phyloP scores from a whole-genome alignment of 2,329 filamentous ascomycete genomes.

The Botrytis galanthina region DNA sequence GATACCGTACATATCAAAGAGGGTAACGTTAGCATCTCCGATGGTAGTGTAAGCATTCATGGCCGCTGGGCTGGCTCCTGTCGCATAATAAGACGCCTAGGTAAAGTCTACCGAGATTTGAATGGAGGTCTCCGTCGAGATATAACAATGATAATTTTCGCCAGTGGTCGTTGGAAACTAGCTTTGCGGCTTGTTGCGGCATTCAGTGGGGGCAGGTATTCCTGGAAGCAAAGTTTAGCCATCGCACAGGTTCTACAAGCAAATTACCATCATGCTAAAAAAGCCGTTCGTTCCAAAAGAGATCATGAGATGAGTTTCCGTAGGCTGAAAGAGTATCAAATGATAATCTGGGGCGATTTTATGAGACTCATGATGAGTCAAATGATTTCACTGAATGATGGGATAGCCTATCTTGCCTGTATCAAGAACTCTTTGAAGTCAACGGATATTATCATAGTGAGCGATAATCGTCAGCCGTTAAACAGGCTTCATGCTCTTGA shows the following conservation, averaged over 20 bases:
- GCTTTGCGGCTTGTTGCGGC: conserved; percentile 6
- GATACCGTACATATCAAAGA: background rate
- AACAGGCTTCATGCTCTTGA: background rate
- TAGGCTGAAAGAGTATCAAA: background rate
- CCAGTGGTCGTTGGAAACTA: background rate
- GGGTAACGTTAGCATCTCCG: background rate
- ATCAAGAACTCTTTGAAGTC: background rate
- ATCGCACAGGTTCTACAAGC: background rate
- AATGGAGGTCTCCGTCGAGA: background rate
- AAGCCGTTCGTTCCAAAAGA: background rate
- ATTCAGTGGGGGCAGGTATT: background rate
- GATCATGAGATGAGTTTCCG: background rate
- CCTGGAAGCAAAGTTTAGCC: conserved; percentile 7
- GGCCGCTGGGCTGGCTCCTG: conserved; percentile 10
- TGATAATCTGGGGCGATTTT: conserved; percentile 10
- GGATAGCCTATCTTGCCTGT: conserved; percentile 8
- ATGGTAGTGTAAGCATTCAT: background rate
- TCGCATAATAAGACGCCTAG: background rate
- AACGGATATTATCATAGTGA: conserved; percentile 1
- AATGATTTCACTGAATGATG: conserved; percentile 13
- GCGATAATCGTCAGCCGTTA: background rate
- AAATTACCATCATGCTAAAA: background rate
- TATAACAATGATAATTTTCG: conserved; percentile 4
- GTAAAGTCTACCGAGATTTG: background rate
- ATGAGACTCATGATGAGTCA: conserved; percentile 16